Evolutionary conservation across 495 filamentous ascomycete species (phyloP).

Genomic region (Aspergillus mulundensis): DNA sequence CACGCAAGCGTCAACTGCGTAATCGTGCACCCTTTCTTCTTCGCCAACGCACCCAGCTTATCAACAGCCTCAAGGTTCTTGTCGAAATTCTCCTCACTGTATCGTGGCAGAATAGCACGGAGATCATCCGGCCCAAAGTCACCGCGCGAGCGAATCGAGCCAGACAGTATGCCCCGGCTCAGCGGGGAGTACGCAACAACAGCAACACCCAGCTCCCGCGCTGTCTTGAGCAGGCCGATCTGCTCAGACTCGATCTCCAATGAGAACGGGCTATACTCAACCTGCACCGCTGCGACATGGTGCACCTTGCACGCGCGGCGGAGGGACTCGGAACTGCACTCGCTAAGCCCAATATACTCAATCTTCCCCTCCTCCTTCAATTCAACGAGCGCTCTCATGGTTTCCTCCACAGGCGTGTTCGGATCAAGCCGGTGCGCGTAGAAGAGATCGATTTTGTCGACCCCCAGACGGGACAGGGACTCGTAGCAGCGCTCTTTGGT

Average conservation of each 20-base stretch:
- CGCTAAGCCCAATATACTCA: slow-evolving; percentile 9
- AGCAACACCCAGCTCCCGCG: slow-evolving; percentile 10
- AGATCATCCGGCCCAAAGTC: slow-evolving; percentile 5
- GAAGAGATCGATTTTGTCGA: slow-evolving; percentile 10
- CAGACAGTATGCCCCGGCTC: slow-evolving; percentile 6
- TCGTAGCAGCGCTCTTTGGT: neutral
- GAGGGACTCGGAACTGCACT: slow-evolving; percentile 7
- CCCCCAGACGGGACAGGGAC: neutral
- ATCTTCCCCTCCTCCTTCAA: slow-evolving; percentile 13
- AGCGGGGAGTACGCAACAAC: slow-evolving; percentile 11
- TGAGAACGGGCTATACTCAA: slow-evolving; percentile 12
- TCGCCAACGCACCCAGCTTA: slow-evolving; percentile 26
- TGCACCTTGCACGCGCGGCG: slow-evolving; percentile 12
- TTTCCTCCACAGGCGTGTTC: slow-evolving; percentile 5
- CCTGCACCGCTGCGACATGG: slow-evolving; percentile 12
- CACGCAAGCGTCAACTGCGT: slow-evolving; percentile 52
- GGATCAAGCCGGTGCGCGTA: slow-evolving; percentile 7
- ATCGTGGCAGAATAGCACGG: slow-evolving; percentile 4
- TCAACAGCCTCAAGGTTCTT: slow-evolving; percentile 9
- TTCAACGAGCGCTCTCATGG: slow-evolving; percentile 4
- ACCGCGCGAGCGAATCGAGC: neutral
- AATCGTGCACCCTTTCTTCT: slow-evolving; percentile 39
- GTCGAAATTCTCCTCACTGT: slow-evolving; percentile 2
- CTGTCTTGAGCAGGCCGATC: neutral
- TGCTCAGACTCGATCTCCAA: slow-evolving; percentile 13